Percentiles rank a stretch among this genome's conserved stretches.
phyloP scores from a whole-genome alignment of 2,329 filamentous ascomycete species.

The Pseudogymnoascus sp. region DNA sequence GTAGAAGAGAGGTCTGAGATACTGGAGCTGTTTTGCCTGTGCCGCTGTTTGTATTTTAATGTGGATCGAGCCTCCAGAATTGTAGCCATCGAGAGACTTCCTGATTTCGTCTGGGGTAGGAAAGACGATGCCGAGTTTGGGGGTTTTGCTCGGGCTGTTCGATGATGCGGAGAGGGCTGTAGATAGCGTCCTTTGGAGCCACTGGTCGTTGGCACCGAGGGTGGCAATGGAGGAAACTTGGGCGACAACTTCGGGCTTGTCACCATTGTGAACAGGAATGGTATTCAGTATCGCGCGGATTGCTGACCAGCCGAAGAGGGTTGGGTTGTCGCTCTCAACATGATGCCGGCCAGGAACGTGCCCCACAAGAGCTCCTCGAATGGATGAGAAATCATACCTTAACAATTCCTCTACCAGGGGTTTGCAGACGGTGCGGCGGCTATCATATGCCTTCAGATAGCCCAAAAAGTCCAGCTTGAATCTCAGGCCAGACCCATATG shows the following conservation, averaged over 20 bases:
- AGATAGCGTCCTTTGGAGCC: conserved; percentile 61
- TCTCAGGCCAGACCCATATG: conserved; percentile 50
- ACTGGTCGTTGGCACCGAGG: conserved; percentile 59
- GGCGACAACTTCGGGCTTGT: conserved; percentile 41
- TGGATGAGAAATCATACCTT: conserved; percentile 58
- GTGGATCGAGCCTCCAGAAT: conserved; percentile 71
- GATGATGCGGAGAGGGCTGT: conserved; percentile 31
- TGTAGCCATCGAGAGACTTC: conserved; percentile 67
- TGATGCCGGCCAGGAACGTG: conserved; percentile 65
- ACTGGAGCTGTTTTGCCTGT: conserved; percentile 66
- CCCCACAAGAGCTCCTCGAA: conserved; percentile 66
- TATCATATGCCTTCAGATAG: conserved; percentile 64
- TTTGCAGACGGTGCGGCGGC: conserved; percentile 42
- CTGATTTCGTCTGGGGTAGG: conserved; percentile 74
- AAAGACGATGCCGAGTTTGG: conserved; percentile 65
- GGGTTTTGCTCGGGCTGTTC: conserved; percentile 22
- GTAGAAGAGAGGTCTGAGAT: conserved; percentile 60
- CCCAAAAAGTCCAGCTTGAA: conserved; percentile 70
- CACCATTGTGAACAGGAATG: conserved; percentile 38
- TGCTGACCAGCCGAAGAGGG: conserved; percentile 70
- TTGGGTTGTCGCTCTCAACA: conserved; percentile 36
- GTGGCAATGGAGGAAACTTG: conserved; percentile 80
- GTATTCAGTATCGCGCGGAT: conserved; percentile 49
- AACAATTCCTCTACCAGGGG: conserved; percentile 48
- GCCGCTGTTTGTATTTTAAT: conserved; percentile 63